phyloP scores from a whole-genome alignment of 2,329 filamentous ascomycete species.

The Colletotrichum camelliae region DNA sequence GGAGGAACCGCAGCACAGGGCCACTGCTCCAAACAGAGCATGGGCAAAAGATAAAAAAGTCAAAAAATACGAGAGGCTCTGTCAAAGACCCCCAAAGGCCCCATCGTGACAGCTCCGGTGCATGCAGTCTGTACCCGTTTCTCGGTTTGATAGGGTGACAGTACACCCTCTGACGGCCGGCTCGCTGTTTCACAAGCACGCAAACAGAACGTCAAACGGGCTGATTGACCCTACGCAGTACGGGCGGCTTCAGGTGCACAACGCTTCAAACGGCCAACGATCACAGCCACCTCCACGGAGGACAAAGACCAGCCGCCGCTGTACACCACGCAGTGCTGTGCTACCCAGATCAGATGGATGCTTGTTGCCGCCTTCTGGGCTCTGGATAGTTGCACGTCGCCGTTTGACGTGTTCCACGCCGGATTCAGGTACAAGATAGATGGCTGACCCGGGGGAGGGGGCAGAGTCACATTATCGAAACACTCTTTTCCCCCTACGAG shows the following conservation, averaged over 20 bases:
- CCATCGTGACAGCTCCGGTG: not conserved
- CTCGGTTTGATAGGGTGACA: constrained; percentile 15
- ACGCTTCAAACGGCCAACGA: constrained; percentile 10
- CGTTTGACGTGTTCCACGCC: constrained; percentile 4
- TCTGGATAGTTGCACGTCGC: not conserved
- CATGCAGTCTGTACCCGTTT: not conserved
- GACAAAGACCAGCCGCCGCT: not conserved
- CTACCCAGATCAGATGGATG: not conserved
- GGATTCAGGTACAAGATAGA: constrained; percentile 8
- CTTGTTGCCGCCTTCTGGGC: not conserved
- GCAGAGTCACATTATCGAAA: not conserved
- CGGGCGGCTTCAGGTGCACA: constrained; percentile 11
- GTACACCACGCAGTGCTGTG: not conserved
- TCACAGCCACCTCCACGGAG: constrained; percentile 16
- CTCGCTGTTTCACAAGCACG: constrained; percentile 14
- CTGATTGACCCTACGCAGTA: not conserved
- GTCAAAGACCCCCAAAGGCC: not conserved
- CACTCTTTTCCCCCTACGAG: not conserved
- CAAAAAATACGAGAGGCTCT: constrained; percentile 17
- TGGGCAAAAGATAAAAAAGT: not conserved
- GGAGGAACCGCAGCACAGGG: constrained; percentile 5
- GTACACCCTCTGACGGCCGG: not conserved
- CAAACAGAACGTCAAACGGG: constrained; percentile 19
- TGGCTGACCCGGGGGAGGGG: not conserved
- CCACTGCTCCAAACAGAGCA: not conserved